Conservation (phyloP, 768 basidiomycete species). For the Boletellus emodensis region DNA sequence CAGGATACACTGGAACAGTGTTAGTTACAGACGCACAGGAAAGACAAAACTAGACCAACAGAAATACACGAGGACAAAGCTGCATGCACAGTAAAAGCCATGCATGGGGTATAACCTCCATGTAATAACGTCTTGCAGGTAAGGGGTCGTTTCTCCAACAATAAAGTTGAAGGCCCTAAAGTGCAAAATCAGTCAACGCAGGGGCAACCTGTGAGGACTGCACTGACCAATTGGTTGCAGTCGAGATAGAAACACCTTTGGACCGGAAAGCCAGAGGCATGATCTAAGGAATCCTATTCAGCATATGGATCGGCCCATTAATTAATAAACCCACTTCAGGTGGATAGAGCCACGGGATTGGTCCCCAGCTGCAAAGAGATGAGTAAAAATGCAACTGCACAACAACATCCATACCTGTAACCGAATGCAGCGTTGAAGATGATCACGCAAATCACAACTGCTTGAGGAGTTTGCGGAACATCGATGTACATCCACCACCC, state of each 20-base stretch:
- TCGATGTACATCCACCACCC: conserved; percentile 96
- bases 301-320: not conserved
- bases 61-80: conserved; percentile 83
- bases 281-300: conserved; percentile 48
- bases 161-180: conserved; percentile 78
- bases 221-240: conserved; percentile 70
- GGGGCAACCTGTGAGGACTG: not conserved
- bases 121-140: conserved; percentile 78
- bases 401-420: conserved; percentile 50
- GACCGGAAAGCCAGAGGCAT: conserved; percentile 87
- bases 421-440: conserved; percentile 94
- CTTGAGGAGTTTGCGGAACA: conserved; percentile 76
- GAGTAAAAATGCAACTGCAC: not conserved
- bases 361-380: conserved; percentile 59
- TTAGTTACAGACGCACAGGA: conserved; percentile 6
- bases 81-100: conserved; percentile 84
- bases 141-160: conserved; percentile 84
- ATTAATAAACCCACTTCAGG: conserved; percentile 55
- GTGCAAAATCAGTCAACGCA: conserved; percentile 10
- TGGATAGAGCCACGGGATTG: conserved; percentile 83
- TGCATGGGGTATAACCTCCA: conserved; percentile 98
- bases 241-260: conserved; percentile 94
- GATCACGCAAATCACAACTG: conserved; percentile 85
- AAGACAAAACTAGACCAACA: conserved; percentile 41
- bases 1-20: conserved; percentile 62